Base-by-base conservation (phyloP, 306 rosid species). In the Sechiopsis laciniata region DNA sequence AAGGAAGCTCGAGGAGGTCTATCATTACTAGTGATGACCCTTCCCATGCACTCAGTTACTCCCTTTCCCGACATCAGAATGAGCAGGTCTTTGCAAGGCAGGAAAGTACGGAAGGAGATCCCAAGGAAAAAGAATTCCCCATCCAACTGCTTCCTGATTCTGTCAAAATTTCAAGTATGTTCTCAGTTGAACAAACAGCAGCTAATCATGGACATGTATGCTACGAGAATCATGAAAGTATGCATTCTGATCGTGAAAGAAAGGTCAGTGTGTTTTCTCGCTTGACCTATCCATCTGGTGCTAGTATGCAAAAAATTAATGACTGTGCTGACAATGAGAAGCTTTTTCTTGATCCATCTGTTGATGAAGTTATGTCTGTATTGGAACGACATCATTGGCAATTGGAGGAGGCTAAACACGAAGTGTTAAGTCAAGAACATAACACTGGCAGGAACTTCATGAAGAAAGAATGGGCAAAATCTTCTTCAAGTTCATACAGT, bases 341-440 rank as follows among this genome's bases (percentile, higher is more conserved):
- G 29, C 54, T 16, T 75, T 72, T 16, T 80, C 35, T 73, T 11
- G 24, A 73, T 68, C 9, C 78, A 57, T 78, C 88, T 58, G 70
- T 80, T 35, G 81, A 68, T 81, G 83, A 80, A 74, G 78, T 85
- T 78, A 82, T 83, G 85, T 74, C 76, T 57, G 74, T 73, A 77
- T 78, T 72, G 79, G 72, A 61, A 29, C 82, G 42, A 21, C 78
- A 63, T 73, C 75, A 26, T 16, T 29, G 2, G 53, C 83, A 79
- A 24, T 35, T 59, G 80, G 52, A 48, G 76, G 61, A 51, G 12
- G 79, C 75, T 79, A 77, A 83, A 7, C 48, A 7, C 48, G 9
- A 42, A 42, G 48, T 42, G 12, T 42, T 9, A 42, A 42, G 11
- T 75, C 73, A 66, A 51, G 77, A 46, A 15, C 22, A 4, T 56